These are phyloP conservation scores for Kodamaea kakaduensis DNA, from an alignment of 805 yeast species.

Conservation along the genomic window DNA sequence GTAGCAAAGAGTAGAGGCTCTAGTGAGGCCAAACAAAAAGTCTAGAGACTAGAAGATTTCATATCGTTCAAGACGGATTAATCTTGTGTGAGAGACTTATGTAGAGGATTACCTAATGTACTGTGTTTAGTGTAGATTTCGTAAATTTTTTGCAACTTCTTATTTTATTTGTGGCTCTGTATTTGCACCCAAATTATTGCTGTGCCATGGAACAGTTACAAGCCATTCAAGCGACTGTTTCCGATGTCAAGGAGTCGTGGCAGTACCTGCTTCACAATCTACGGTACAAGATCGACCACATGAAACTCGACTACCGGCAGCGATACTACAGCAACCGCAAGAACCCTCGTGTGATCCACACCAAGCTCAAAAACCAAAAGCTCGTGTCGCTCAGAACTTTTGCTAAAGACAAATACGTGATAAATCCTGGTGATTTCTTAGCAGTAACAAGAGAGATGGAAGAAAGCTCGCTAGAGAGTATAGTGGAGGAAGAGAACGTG, in stretches of 20 bases:
- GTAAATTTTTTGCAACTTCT: no score
- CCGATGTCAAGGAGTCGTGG: slow-evolving; percentile 1
- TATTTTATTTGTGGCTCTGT: no score
- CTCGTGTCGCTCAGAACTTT: slow-evolving; percentile 37
- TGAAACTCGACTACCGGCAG: slow-evolving; percentile 32
- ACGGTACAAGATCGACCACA: slow-evolving; percentile 31
- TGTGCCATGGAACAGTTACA: no score
- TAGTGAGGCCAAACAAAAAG: no score
- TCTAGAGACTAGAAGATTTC: no score
- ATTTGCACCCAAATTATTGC: no score
- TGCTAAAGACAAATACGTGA: slow-evolving; percentile 29
- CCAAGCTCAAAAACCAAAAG: slow-evolving; percentile 28
- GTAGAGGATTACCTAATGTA: no score
- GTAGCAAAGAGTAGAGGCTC: no score
- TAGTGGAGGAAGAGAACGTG: neutral
- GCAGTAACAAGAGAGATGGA: slow-evolving; percentile 9
- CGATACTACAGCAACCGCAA: slow-evolving; percentile 35
- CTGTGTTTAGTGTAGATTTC: no score
- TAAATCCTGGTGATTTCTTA: slow-evolving; percentile 29
- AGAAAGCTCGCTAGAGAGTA: neutral
- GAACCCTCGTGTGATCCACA: slow-evolving; percentile 36
- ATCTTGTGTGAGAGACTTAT: no score
- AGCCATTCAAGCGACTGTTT: neutral
- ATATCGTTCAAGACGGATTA: no score
- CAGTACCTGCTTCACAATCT: slow-evolving; percentile 18